Evolutionary conservation across 129 eudicot species (phyloP).

Genomic region (Artemisia annua): DNA sequence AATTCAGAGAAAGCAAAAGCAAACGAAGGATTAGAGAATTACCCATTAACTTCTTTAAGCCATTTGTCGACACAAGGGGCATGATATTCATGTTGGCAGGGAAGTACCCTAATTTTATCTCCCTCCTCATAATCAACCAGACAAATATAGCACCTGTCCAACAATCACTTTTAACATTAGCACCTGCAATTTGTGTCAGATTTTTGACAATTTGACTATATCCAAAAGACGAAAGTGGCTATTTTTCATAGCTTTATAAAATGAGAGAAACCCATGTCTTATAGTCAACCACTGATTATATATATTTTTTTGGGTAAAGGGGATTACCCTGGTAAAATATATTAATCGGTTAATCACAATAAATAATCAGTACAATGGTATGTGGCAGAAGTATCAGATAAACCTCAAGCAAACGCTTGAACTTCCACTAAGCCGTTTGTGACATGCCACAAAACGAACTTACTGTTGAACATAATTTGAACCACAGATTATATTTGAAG

Average conservation of each 20-base stretch:
- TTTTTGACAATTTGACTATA: conserved; percentile 12
- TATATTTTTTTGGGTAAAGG: too few relatives aligned
- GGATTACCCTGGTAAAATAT: too few relatives aligned
- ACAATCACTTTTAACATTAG: conserved; percentile 14
- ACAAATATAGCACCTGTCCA: conserved; percentile 69
- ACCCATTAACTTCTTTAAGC: conserved; percentile 85
- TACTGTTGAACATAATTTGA: too few relatives aligned
- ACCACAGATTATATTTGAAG: not conserved
- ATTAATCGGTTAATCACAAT: too few relatives aligned
- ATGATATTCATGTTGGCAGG: conserved; percentile 73
- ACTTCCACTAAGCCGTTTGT: too few relatives aligned
- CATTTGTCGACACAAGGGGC: conserved; percentile 64
- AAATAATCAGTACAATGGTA: too few relatives aligned
- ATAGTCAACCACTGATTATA: too few relatives aligned
- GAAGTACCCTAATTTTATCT: conserved; percentile 67
- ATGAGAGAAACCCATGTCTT: not conserved
- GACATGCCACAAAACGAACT: too few relatives aligned
- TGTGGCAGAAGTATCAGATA: too few relatives aligned
- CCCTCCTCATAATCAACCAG: conserved; percentile 72
- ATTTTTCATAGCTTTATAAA: conserved; percentile 4
- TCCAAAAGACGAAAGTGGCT: conserved; percentile 3
- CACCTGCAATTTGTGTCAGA: conserved; percentile 5
- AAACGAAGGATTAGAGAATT: conserved; percentile 17
- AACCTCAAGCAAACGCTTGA: too few relatives aligned
- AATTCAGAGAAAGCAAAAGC: too few relatives aligned